Percentiles rank a stretch among this genome's conserved stretches.
These are phyloP conservation scores for Tetracladium maxilliforme DNA, from an alignment of 2,329 filamentous ascomycete species.

Conservation along the genomic window DNA sequence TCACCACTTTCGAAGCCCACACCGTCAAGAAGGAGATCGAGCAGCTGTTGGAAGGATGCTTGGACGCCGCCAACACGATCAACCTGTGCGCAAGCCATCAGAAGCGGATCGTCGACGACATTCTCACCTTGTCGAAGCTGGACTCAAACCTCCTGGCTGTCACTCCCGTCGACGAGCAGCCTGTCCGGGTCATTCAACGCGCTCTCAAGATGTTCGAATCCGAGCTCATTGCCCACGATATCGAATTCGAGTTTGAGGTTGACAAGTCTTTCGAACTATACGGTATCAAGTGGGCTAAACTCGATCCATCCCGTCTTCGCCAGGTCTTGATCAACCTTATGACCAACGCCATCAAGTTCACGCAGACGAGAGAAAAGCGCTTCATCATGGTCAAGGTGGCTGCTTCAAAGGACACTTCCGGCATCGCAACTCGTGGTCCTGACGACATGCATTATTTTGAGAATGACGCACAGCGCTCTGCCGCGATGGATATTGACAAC, in stretches of 20 bases:
- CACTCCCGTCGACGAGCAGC: constrained; percentile 55
- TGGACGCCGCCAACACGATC: constrained; percentile 72
- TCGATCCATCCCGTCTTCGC: constrained; percentile 61
- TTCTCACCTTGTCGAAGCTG: constrained; percentile 52
- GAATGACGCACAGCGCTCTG: too few relatives aligned
- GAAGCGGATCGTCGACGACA: constrained; percentile 56
- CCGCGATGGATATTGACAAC: too few relatives aligned
- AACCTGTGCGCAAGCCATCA: constrained; percentile 67
- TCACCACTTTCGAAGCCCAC: constrained; percentile 23
- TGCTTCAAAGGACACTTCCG: constrained; percentile 38
- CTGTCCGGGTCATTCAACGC: constrained; percentile 49
- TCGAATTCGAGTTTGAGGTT: constrained; percentile 54
- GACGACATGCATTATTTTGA: constrained; percentile 19
- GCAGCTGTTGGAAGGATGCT: constrained; percentile 34
- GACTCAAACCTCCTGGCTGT: constrained; percentile 58
- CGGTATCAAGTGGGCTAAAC: constrained; percentile 53
- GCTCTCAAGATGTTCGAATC: constrained; percentile 70
- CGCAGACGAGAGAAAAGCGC: constrained; percentile 41
- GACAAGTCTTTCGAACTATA: constrained; percentile 52
- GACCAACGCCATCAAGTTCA: constrained; percentile 52
- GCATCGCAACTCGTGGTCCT: too few relatives aligned
- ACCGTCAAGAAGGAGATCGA: constrained; percentile 26
- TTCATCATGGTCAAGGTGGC: constrained; percentile 50
- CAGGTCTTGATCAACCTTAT: constrained; percentile 68
- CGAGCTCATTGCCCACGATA: constrained; percentile 57